A percentile compares a stretch with the other conserved stretches of the same genome.
Conservation (phyloP, 352 stramenopile genomes). For the Globisporangium cederbergense region DNA sequence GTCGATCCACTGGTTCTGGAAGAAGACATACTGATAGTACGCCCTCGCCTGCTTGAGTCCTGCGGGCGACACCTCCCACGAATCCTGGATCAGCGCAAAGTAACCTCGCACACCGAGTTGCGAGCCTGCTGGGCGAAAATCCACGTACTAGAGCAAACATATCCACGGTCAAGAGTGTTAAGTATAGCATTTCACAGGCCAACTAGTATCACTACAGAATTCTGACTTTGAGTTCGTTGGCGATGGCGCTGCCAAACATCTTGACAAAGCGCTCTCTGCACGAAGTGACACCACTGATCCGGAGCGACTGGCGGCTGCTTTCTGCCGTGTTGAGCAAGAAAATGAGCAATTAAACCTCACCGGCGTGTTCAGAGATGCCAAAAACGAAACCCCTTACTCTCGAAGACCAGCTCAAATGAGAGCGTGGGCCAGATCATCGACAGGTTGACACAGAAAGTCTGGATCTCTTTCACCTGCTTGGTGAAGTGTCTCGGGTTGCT, state of each 20-base stretch:
- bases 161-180: background rate
- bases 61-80: conserved; percentile 25
- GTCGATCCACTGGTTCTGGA: conserved; percentile 57
- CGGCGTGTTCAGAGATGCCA: too few relatives aligned
- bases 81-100: conserved; percentile 41
- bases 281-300: conserved; percentile 10
- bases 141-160: conserved; percentile 28
- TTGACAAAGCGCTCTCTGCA: conserved; percentile 36
- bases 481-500: conserved; percentile 28
- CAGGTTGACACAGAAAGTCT: conserved; percentile 45
- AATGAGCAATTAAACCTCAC: too few relatives aligned
- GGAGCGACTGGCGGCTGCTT: conserved; percentile 10
- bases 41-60: conserved; percentile 54
- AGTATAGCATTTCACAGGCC: background rate
- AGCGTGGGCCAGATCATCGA: conserved; percentile 76
- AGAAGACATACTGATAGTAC: conserved; percentile 75
- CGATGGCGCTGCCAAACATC: conserved; percentile 42
- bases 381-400: conserved; percentile 22
- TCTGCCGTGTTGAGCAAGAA: background rate
- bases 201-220: background rate
- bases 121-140: conserved; percentile 18
- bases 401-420: conserved; percentile 50
- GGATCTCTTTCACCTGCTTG: conserved; percentile 38
- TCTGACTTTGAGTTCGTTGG: conserved; percentile 38
- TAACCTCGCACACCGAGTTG: conserved; percentile 51